Base-by-base conservation (phyloP, 495 filamentous ascomycete genomes). In the Xylaria palmicola region DNA sequence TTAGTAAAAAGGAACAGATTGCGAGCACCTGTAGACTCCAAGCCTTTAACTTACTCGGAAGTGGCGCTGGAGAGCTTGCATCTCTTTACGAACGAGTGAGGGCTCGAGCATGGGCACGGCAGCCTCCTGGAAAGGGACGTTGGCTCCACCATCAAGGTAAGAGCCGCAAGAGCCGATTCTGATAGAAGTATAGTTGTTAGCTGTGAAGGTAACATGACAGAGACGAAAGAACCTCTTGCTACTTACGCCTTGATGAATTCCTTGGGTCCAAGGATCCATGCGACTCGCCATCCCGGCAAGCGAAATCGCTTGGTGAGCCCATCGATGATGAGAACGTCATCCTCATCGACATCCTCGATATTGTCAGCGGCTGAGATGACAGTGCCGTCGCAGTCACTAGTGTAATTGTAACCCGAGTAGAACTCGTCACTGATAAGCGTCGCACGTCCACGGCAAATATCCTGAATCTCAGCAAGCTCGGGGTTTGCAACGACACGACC, bases 271-370 rank as follows among this genome's bases (percentile, higher is more conserved):
- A 98, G 74, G 62, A 98, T 89, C 93, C 93, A 97, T 8, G 93
- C 93, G 48, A 98, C 92, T 63, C 93, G 90, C 93, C 93, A 98
- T 56, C 93, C 93, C 3, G 93, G 93, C 2, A 98, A 85, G 63
- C 93, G 87, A 85, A 98, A 98, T 53, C 92, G 89, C 83, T 98
- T 98, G 59, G 93, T 98, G 17, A 98, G 85, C 41, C 93, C 93
- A 73, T 98, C 93, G 56, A 98, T 93, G 67, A 98, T 88, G 41
- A 98, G 85, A 7, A 98, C 93, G 65, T 95, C 79, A 51, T 83
- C 80, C 50, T 82, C 76, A 50, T 87, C 79, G 53, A 85, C 84
- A 62, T 86, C 83, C 72, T 93, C 79, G 56, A 98, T 84, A 68
- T 97, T 93, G 61, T 89, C 88, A 0, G 93, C 93, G 32, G 91